Base-by-base conservation (phyloP, 768 basidiomycete species). In the Lactarius hengduanensis region DNA sequence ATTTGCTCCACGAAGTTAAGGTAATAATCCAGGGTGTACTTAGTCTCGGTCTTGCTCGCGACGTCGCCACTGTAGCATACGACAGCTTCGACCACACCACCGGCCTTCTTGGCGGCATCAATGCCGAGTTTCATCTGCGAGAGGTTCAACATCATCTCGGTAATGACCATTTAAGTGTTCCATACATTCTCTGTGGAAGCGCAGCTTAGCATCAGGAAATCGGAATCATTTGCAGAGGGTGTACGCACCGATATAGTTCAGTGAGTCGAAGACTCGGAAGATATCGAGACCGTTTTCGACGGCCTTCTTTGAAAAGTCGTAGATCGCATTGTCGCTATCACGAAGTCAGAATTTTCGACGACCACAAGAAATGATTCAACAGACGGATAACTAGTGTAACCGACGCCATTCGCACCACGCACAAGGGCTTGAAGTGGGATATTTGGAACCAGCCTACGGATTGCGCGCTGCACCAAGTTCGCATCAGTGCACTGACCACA, bases 281-380 rank as follows among this genome's bases (percentile, higher is more conserved):
- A 99, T 99, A 78, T 99, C 97, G 58, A 98, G 85, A 75, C 97
- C 97, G 72, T 98, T 97, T 79, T 98, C 95, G n/a, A 99, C 96
- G 28, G 97, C 97, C 77, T 96, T 96, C 82, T 96, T 96, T 68
- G 93, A 97, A 81, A 99, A 99, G 77, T 97, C 97, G 78, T 99
- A 99, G 77, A 99, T 98, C 65, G 93, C 96, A 73, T 99, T 99
- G 77, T 98, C 96, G 34, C 92, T 94, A 69, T 38, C 67, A 76
- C 53, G 68, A 70, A 55, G 47, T 57, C 41, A 63, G 64, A 57
- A 11, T 0, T 28, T 28, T n/a, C 40, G 55, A 45, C 22, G 41
- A 30, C 28, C 32, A 54, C 1, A 38, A 47, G 38, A 80, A 88
- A 73, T 74, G 92, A 89, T 94, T 94, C 6, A 43, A 53, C 91